A percentile compares a stretch with the other conserved stretches of the same genome.
These are phyloP conservation scores for Acephala macrosclerotiorum DNA, from an alignment of 2,329 filamentous ascomycete species.

Conservation along the genomic window DNA sequence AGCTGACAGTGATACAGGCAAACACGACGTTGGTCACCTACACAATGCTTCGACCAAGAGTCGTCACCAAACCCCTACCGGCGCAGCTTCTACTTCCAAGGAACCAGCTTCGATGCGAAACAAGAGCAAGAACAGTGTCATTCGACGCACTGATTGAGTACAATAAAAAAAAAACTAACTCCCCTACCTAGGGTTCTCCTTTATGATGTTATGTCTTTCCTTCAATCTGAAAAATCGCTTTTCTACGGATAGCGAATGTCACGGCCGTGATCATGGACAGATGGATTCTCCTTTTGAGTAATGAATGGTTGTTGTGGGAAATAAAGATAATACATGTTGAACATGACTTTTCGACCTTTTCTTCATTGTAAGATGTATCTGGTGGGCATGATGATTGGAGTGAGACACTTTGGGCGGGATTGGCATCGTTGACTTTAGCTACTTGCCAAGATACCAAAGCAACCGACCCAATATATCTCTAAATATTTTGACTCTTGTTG, in stretches of 20 bases:
- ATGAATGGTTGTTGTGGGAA: conserved; percentile 18
- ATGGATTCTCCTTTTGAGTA: conserved; percentile 26
- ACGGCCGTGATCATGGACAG: conserved; percentile 24
- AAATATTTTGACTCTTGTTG: not conserved
- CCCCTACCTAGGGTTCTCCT: conserved; percentile 28
- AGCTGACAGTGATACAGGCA: conserved; percentile 57
- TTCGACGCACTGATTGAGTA: conserved; percentile 33
- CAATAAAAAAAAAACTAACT: conserved; percentile 11
- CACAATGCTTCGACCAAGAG: conserved; percentile 56
- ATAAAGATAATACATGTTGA: conserved; percentile 18
- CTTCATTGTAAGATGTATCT: not conserved
- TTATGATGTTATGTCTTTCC: conserved; percentile 36
- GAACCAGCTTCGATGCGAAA: conserved; percentile 17
- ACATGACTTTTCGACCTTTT: conserved; percentile 7
- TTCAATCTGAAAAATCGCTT: conserved; percentile 24
- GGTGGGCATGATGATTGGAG: not conserved
- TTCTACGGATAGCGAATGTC: conserved; percentile 29
- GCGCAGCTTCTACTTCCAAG: conserved; percentile 31
- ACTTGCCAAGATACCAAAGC: not conserved
- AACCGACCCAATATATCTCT: not conserved
- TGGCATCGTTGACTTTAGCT: not conserved
- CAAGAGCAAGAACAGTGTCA: conserved; percentile 34
- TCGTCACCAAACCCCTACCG: conserved; percentile 44
- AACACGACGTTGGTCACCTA: conserved; percentile 75
- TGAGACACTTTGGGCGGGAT: not conserved